Evolutionary conservation across 176 grass and related monocot genomes (phyloP), one percentile per base, ranked within the genome.

Genomic region (Chloris gayana): DNA sequence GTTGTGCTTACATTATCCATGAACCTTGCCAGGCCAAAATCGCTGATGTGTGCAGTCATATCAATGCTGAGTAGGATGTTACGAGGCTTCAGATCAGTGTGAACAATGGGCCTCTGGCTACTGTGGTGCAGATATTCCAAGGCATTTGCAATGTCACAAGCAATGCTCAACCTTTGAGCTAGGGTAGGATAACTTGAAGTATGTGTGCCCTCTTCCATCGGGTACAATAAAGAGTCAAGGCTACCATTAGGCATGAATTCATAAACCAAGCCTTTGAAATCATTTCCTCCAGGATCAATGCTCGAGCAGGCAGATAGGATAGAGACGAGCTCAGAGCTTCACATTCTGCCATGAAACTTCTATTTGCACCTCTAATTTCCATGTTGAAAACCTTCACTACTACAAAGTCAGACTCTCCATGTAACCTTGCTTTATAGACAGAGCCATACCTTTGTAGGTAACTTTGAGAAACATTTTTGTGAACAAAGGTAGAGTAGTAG

Each of bases 231-330:
- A 3, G 47, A 32, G 37, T 84, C 60, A 2, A 87, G 63, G 68
- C 33, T 71, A 15, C 75, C 83, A 8, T 79, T 77, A 25, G 75
- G 37, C 75, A 73, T 79, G 75, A 72, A 85, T 24, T 72, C 83
- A 11, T 62, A 78, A 35, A 85, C 83, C 59, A 85, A 50, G 46
- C 74, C 83, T 31, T 80, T 88, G 25, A 88, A 88, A 78, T 88
- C 80, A 79, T 78, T 72, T 26, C 80, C 85, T 66, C 24, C 46
- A 45, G 10, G 56, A 65, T 88, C 80, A 34, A 78, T 34, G 30
- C 72, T 83, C 8, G 53, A 83, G 50, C 85, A 88, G 22, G 72
- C 51, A 62, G 85, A 83, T 50, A 78, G 19, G 27, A 78, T 82
- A 41, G 67, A 41, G 9, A 83, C 67, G 17, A 88, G 60, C 74